Conservation (phyloP, 1,284 basidiomycete genomes). For the Leccinum discolor region DNA sequence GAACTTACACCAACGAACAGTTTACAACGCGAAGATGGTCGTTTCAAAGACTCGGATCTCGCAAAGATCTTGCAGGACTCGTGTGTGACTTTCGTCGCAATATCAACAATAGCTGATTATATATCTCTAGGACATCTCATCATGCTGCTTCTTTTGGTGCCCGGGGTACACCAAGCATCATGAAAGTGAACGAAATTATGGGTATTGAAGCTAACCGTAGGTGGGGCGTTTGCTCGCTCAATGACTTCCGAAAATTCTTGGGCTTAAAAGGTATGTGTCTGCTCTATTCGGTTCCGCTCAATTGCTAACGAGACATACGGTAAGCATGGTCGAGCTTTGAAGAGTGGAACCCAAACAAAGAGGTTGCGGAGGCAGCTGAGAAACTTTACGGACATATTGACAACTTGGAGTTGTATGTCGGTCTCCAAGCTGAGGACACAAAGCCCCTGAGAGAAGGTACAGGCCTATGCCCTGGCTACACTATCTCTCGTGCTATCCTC, state of each 20-base stretch:
- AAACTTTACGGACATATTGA: conserved; percentile 79
- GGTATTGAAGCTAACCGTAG: conserved; percentile 74
- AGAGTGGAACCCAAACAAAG: conserved; percentile 83
- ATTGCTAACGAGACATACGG: background rate
- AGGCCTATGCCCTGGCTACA: conserved; percentile 84
- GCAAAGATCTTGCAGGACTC: conserved; percentile 68
- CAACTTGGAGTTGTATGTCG: conserved; percentile 81
- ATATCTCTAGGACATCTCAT: conserved; percentile 57
- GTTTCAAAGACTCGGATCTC: conserved; percentile 73
- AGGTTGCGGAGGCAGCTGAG: conserved; percentile 73
- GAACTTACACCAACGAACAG: conserved; percentile 33
- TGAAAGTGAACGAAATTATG: conserved; percentile 83
- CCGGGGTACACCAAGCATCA: conserved; percentile 70
- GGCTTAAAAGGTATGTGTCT: conserved; percentile 66
- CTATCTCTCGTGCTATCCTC: conserved; percentile 85
- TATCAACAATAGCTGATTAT: conserved; percentile 2
- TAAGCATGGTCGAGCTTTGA: conserved; percentile 64
- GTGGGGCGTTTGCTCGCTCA: conserved; percentile 87
- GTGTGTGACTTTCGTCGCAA: conserved; percentile 40
- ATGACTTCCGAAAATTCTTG: conserved; percentile 83
- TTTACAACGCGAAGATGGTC: conserved; percentile 58
- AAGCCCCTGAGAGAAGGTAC: conserved; percentile 79
- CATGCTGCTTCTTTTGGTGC: conserved; percentile 81
- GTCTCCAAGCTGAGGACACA: conserved; percentile 69
- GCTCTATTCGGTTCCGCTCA: background rate